phyloP scores from a whole-genome alignment of 768 basidiomycete genomes.

The Harrya chromipes region DNA sequence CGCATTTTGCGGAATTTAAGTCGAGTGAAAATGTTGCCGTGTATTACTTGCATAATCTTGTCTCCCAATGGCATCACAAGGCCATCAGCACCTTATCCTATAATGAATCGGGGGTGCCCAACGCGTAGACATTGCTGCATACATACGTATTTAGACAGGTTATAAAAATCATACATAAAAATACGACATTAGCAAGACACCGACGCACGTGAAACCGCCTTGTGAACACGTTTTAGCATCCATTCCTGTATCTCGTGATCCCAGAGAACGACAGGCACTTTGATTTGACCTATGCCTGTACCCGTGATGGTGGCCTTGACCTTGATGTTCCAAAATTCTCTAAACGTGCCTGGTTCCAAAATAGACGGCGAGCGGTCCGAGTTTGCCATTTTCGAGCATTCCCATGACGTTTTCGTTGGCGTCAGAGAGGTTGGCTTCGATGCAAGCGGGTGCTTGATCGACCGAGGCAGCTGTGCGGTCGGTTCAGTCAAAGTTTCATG shows the following conservation, averaged over 20 bases:
- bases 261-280: constrained; percentile 19
- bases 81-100: too few species aligned
- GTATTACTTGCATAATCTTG: too few species aligned
- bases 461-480: neutral
- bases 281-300: constrained; percentile 10
- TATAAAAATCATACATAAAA: too few species aligned
- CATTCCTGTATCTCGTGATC: constrained; percentile 11
- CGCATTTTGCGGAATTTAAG: too few species aligned
- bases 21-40: too few species aligned
- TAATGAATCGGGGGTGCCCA: too few species aligned
- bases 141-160: too few species aligned
- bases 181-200: too few species aligned
- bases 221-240: constrained; percentile 13
- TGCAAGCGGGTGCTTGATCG: neutral
- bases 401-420: constrained; percentile 3
- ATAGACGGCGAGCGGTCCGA: constrained; percentile 14
- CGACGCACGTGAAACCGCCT: neutral
- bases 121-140: too few species aligned
- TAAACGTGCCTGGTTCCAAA: constrained; percentile 16
- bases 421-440: constrained; percentile 5
- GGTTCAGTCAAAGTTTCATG: neutral
- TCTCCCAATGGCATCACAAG: too few species aligned
- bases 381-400: neutral
- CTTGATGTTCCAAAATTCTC: constrained; percentile 11
- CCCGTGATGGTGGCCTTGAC: constrained; percentile 7